phyloP scores from a whole-genome alignment of 768 basidiomycete species.

The Auricularia heimuer region DNA sequence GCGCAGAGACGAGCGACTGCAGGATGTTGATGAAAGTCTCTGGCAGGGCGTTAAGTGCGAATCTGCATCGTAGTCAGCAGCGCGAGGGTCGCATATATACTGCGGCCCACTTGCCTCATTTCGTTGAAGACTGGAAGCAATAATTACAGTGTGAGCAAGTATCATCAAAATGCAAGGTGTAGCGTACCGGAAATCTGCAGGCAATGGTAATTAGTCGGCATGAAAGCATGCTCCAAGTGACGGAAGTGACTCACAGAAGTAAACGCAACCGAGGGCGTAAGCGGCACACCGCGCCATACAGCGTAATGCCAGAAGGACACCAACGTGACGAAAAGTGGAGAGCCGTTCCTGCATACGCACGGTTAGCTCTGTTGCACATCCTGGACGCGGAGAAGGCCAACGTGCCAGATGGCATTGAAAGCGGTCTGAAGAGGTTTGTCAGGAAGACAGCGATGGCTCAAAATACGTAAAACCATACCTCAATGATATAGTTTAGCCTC shows the following conservation, averaged over 20 bases:
- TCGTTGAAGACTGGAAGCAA: not conserved
- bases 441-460: not conserved
- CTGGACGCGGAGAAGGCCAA: not conserved
- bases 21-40: slow-evolving; percentile 87
- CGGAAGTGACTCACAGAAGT: slow-evolving; percentile 30
- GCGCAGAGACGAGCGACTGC: slow-evolving; percentile 74
- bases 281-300: slow-evolving; percentile 51
- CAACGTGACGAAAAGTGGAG: slow-evolving; percentile 42
- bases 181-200: slow-evolving; percentile 33
- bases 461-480: slow-evolving; percentile 31
- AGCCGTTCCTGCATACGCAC: slow-evolving; percentile 24
- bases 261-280: slow-evolving; percentile 83
- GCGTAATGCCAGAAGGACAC: slow-evolving; percentile 54
- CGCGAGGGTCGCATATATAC: slow-evolving; percentile 49
- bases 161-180: not conserved
- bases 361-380: not conserved
- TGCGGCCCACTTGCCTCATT: not conserved
- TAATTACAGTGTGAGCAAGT: not conserved
- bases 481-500: slow-evolving; percentile 77
- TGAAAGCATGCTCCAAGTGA: not conserved
- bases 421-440: slow-evolving; percentile 19
- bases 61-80: slow-evolving; percentile 55
- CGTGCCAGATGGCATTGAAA: slow-evolving; percentile 47
- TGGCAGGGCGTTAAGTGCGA: slow-evolving; percentile 76
- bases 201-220: not conserved